Base-by-base conservation (phyloP, 2,329 filamentous ascomycete species). In the Fusarium tuaranense region DNA sequence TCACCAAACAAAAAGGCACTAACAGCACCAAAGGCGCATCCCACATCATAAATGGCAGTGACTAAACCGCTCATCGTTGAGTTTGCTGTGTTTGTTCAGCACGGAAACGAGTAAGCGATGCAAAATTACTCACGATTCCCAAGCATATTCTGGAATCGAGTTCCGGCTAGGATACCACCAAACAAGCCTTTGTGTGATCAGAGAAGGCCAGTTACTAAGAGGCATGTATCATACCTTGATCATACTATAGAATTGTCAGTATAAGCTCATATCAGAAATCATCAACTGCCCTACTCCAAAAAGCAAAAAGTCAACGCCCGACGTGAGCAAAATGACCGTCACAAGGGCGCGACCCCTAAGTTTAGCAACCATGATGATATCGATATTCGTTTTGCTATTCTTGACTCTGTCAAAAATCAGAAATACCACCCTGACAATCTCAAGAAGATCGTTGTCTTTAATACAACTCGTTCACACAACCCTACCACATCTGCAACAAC, bases 1-100 rank as follows among this genome's bases (percentile, higher is more conserved):
- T 68, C 66, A 14, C 66, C 66, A 36, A 65, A 68, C 5, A 68
- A 30, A 5, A 68, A 68, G 10, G 66, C 66, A 27, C 51, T 38
- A 14, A 68, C 38, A 14, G 66, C 66, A 16, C 66, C 66, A 39
- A 68, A 60, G 1, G 66, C 66, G 39, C 66, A 68, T 3, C 66
- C 66, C 1, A 68, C 27, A 27, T 68, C 66, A 27, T 68, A 68
- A 7, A 68, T 68, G 2, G 66, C 66, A 13, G 66, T 68, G 18
- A 68, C 66, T 8, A 65, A 18, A 12, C 66, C 66, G 18, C 61
- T 68, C 66, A 68, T 68, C 0, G 66, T 68, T 2, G 66, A 68
- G 44, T 34, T 68, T 38, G 65, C 60, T 68, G 10, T 16, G 13
- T 9, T 39, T 59, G 16, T 0, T 59, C 16, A 59, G 55, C 5